A percentile compares a stretch with the other conserved stretches of the same genome.
These are phyloP conservation scores for Bipolaris bicolor DNA, from an alignment of 2,329 filamentous ascomycete species.

Conservation along the genomic window DNA sequence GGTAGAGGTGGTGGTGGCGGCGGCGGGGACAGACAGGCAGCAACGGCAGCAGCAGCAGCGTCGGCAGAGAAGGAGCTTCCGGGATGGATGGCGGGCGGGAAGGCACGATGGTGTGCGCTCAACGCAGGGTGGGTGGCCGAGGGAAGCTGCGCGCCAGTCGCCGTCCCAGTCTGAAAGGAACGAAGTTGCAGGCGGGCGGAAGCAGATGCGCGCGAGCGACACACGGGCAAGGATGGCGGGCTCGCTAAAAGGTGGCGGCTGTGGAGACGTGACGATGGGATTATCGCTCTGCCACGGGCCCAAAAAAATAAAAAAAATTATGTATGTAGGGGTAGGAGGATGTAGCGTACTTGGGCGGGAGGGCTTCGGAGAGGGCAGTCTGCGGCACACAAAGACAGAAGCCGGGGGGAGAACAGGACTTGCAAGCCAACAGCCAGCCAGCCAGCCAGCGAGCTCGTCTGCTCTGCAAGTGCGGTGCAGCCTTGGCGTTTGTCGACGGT, in stretches of 20 bases:
- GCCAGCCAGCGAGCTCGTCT: too few species aligned
- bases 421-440: neutral
- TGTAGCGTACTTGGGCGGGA: neutral
- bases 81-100: slow-evolving; percentile 1
- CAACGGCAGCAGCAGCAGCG: slow-evolving; percentile 7
- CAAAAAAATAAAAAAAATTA: neutral
- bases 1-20: slow-evolving; percentile 12
- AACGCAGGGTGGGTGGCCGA: slow-evolving; percentile 4
- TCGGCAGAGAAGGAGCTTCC: slow-evolving; percentile 5
- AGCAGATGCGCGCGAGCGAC: slow-evolving; percentile 8
- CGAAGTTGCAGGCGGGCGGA: slow-evolving; percentile 23
- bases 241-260: slow-evolving; percentile 49
- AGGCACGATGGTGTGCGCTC: slow-evolving; percentile 18
- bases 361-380: slow-evolving; percentile 2
- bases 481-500: slow-evolving; percentile 12
- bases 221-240: slow-evolving; percentile 22
- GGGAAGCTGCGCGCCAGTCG: slow-evolving; percentile 31
- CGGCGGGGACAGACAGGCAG: neutral
- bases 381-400: slow-evolving; percentile 12
- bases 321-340: neutral
- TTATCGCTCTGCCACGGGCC: slow-evolving; percentile 10
- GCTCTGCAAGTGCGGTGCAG: slow-evolving; percentile 8
- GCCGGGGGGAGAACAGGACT: neutral
- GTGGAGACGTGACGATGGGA: slow-evolving; percentile 30
- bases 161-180: slow-evolving; percentile 13